Percentiles rank a stretch among this genome's conserved stretches.
phyloP scores from a whole-genome alignment of 1,139 yeast genomes.

The Tardiomyces blankii region DNA sequence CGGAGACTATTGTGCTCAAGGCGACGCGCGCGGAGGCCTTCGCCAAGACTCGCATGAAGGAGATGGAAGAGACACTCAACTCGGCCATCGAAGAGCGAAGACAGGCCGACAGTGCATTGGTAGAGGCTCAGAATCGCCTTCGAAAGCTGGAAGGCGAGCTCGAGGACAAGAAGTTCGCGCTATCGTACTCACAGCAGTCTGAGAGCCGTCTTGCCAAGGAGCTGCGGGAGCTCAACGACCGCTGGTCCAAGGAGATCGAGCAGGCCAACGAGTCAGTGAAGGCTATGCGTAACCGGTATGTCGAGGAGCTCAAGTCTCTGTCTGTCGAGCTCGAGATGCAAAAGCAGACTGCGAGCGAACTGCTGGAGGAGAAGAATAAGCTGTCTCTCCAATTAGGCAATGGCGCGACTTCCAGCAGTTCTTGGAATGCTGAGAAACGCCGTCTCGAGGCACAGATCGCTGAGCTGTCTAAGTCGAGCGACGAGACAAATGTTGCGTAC shows the following conservation, averaged over 20 bases:
- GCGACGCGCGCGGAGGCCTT: slow-evolving; percentile 51
- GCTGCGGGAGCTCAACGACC: slow-evolving; percentile 11
- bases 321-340: slow-evolving; percentile 48
- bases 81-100: slow-evolving; percentile 49
- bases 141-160: slow-evolving; percentile 46
- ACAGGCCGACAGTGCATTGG: slow-evolving; percentile 45
- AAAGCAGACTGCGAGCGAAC: slow-evolving; percentile 34
- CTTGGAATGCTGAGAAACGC: slow-evolving; percentile 37
- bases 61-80: slow-evolving; percentile 40
- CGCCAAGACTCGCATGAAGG: slow-evolving; percentile 45
- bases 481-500: slow-evolving; percentile 28
- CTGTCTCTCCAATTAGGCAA: slow-evolving; percentile 52
- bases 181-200: slow-evolving; percentile 40
- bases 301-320: slow-evolving; percentile 47
- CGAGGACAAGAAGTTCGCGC: slow-evolving; percentile 47
- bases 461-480: slow-evolving; percentile 40
- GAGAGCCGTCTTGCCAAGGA: slow-evolving; percentile 38
- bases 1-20: slow-evolving; percentile 61
- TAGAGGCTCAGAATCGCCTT: slow-evolving; percentile 44
- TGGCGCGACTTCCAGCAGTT: slow-evolving; percentile 38
- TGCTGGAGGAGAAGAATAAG: slow-evolving; percentile 54
- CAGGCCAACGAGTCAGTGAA: slow-evolving; percentile 11
- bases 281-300: slow-evolving; percentile 31
- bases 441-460: slow-evolving; percentile 40
- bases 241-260: slow-evolving; percentile 18